phyloP scores from a whole-genome alignment of 2,329 filamentous ascomycete species.

The Bipolaris cookei region DNA sequence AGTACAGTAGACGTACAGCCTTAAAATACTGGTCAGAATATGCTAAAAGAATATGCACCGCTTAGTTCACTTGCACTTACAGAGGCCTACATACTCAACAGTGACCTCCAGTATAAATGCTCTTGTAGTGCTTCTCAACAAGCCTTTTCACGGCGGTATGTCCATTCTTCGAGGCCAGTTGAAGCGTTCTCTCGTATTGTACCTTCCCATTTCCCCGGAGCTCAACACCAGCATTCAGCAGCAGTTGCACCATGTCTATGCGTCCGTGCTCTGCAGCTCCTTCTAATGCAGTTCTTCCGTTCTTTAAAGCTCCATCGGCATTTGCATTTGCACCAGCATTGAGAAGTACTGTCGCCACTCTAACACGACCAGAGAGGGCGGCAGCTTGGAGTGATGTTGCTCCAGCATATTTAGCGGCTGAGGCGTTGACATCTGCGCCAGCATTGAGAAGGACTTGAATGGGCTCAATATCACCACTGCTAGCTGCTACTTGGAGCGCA shows the following conservation, averaged over 20 bases:
- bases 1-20: not conserved
- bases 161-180: not conserved
- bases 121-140: not conserved
- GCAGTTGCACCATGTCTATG: conserved; percentile 33
- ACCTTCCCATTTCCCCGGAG: not conserved
- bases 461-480: not conserved
- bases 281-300: conserved; percentile 26
- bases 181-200: not conserved
- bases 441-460: not conserved
- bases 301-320: not conserved
- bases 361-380: not conserved
- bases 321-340: not conserved
- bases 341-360: not conserved
- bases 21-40: not conserved
- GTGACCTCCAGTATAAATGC: not conserved
- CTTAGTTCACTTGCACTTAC: not conserved
- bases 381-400: not conserved
- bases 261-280: conserved; percentile 39
- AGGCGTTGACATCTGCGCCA: not conserved
- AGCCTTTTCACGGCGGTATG: not conserved
- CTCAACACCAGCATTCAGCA: not conserved
- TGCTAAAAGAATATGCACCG: not conserved
- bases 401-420: conserved; percentile 17
- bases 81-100: not conserved
- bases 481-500: not conserved